phyloP scores from a whole-genome alignment of 495 filamentous ascomycete genomes.

The Penicillium roqueforti region DNA sequence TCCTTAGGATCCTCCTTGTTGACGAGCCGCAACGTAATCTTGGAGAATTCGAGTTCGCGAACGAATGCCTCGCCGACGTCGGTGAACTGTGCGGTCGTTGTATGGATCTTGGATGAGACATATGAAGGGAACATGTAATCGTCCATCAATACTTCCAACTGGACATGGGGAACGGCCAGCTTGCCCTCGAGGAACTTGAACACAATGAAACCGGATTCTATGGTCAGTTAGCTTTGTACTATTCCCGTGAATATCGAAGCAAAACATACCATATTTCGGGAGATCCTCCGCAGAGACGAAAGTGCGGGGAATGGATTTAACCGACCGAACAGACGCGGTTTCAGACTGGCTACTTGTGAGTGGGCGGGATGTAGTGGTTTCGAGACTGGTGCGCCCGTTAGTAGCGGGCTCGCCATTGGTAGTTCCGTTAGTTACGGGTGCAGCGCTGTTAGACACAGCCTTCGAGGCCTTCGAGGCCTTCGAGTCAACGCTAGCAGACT shows the following conservation, averaged over 20 bases:
- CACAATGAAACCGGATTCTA: conserved; percentile 86
- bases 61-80: conserved; percentile 95
- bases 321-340: conserved; percentile 31
- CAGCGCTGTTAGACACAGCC: conserved; percentile 20
- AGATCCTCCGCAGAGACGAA: conserved; percentile 75
- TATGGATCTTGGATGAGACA: conserved; percentile 66
- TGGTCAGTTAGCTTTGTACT: conserved; percentile 15
- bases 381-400: conserved; percentile 36
- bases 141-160: conserved; percentile 88
- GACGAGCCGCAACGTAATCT: conserved; percentile 79
- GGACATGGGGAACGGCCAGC: conserved; percentile 67
- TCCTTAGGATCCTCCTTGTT: conserved; percentile 70
- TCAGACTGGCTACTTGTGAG: conserved; percentile 34
- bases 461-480: conserved; percentile 28
- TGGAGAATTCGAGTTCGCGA: conserved; percentile 91
- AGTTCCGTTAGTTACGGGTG: conserved; percentile 16
- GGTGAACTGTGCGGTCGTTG: conserved; percentile 63
- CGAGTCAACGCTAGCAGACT: conserved; percentile 30
- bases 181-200: conserved; percentile 91
- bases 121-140: conserved; percentile 92
- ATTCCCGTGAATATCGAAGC: background rate
- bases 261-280: conserved; percentile 60
- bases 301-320: conserved; percentile 67
- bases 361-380: conserved; percentile 31
- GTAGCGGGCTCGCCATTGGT: conserved; percentile 28